Evolutionary conservation across 306 rosid genomes (phyloP).

Genomic region (Quercus berberidifolia): DNA sequence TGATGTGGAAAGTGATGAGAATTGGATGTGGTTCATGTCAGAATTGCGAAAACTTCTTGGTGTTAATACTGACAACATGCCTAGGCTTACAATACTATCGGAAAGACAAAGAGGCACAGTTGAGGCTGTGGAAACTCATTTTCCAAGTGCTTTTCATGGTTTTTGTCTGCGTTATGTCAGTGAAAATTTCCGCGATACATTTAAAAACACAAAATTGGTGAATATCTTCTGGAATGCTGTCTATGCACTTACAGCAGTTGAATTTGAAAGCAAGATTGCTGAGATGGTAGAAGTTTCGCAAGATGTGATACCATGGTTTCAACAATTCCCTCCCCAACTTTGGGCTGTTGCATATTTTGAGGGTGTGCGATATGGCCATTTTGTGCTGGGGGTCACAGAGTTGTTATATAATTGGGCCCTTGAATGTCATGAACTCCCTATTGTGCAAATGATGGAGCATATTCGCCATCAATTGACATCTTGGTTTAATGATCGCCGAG

Average conservation of each 20-base stretch:
- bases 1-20: slow-evolving; percentile 86
- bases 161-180: slow-evolving; percentile 87
- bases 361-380: slow-evolving; percentile 93
- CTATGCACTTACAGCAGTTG: slow-evolving; percentile 89
- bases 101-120: slow-evolving; percentile 82
- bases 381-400: slow-evolving; percentile 84
- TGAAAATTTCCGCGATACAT: slow-evolving; percentile 91
- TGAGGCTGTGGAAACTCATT: slow-evolving; percentile 93
- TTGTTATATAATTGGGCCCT: slow-evolving; percentile 96
- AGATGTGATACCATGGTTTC: slow-evolving; percentile 81
- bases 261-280: slow-evolving; percentile 79
- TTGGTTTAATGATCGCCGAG: slow-evolving; percentile 77
- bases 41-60: slow-evolving; percentile 93
- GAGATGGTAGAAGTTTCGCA: slow-evolving; percentile 93
- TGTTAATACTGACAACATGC: slow-evolving; percentile 95
- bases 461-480: slow-evolving; percentile 67
- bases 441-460: slow-evolving; percentile 97
- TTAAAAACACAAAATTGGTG: slow-evolving; percentile 89
- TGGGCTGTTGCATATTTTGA: slow-evolving; percentile 99
- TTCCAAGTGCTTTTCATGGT: slow-evolving; percentile 90
- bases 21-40: slow-evolving; percentile 99
- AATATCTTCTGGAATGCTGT: slow-evolving; percentile 98
- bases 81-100: slow-evolving; percentile 85
- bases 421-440: slow-evolving; percentile 95
- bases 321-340: slow-evolving; percentile 84